Base-by-base conservation (phyloP, 1,284 basidiomycete species). In the Wallemia ichthyophaga region DNA sequence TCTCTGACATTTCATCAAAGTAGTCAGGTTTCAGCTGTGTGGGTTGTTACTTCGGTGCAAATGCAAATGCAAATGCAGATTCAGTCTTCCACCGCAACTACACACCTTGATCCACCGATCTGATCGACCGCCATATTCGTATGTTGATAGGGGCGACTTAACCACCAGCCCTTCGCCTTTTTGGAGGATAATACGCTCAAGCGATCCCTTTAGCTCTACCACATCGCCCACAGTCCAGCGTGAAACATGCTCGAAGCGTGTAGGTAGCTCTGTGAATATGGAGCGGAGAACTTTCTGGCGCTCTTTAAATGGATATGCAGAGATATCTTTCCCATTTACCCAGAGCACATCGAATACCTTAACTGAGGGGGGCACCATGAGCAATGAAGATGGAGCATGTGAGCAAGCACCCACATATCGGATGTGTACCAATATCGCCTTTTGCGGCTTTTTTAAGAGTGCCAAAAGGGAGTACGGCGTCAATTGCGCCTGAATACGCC, bases 341-440 rank as follows among this genome's bases (percentile, higher is more conserved):
- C 83, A 86, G 0, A 96, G 72, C 23, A 95, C 73, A 69, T 96
- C 91, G 65, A 95, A 95, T 2, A 95, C 76, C 69, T 91, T 94
- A 76, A 92, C 88, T 91, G 62, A 3, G n/a, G n/a, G n/a, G n/a
- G n/a, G n/a, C n/a, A n/a, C n/a, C n/a, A n/a, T n/a, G n/a, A n/a
- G n/a, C n/a, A n/a, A n/a, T n/a, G n/a, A n/a, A n/a, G n/a, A n/a
- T 28, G 2, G 25, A 54, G 3, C 2, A 31, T 27, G 7, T 9
- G 28, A 27, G 57, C 23, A 53, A 32, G 26, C 26, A 74, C 81
- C 63, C 67, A 91, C 87, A 89, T 70, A 87, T 91, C 1, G 88
- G 88, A 1, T 86, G 76, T 26, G 86, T 83, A 59, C 77, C 80
- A 60, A 77, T 71, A 55, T 81, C 77, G 59, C 77, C 78, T 66